Percentiles rank a stretch among this genome's conserved stretches.
phyloP scores from a whole-genome alignment of 495 filamentous ascomycete genomes.

The Arthonia radiata region DNA sequence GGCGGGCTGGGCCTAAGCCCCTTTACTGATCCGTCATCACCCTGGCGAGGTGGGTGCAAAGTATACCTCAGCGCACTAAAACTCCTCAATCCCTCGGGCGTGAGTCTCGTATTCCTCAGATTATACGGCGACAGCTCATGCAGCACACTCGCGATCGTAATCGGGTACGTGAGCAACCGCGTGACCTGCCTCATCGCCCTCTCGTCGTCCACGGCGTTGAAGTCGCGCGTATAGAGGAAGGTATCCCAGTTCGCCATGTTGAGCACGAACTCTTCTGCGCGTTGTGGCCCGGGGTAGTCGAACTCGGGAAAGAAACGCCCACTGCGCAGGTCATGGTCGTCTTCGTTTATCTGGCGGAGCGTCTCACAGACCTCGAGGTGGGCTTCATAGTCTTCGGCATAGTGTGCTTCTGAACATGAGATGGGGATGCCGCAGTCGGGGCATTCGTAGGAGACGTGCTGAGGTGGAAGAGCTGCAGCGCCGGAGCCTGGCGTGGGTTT shows the following conservation, averaged over 20 bases:
- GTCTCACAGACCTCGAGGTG: constrained; percentile 86
- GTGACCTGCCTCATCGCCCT: constrained; percentile 76
- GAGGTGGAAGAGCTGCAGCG: constrained; percentile 23
- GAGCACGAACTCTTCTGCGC: constrained; percentile 62
- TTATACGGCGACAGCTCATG: constrained; percentile 86
- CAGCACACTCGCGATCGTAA: constrained; percentile 72
- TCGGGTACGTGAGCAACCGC: constrained; percentile 72
- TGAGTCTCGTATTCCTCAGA: constrained; percentile 47
- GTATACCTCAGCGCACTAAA: constrained; percentile 81
- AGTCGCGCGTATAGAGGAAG: constrained; percentile 70
- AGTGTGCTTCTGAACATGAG: constrained; percentile 81
- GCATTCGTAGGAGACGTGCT: constrained; percentile 77
- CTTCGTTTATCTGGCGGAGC: constrained; percentile 79
- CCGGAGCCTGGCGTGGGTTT: constrained; percentile 21
- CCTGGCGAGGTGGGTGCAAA: constrained; percentile 62
- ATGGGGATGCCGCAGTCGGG: constrained; percentile 89
- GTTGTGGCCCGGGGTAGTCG: constrained; percentile 58
- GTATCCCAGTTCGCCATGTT: constrained; percentile 99
- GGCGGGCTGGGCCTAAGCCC: constrained; percentile 63
- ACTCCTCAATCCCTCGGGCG: constrained; percentile 71
- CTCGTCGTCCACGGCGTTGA: constrained; percentile 68
- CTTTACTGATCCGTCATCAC: constrained; percentile 47
- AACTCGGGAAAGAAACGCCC: constrained; percentile 89
- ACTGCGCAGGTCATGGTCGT: constrained; percentile 82
- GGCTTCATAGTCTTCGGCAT: constrained; percentile 77